Conservation (phyloP, 106 monocot genomes). For the Dioscorea alata region DNA sequence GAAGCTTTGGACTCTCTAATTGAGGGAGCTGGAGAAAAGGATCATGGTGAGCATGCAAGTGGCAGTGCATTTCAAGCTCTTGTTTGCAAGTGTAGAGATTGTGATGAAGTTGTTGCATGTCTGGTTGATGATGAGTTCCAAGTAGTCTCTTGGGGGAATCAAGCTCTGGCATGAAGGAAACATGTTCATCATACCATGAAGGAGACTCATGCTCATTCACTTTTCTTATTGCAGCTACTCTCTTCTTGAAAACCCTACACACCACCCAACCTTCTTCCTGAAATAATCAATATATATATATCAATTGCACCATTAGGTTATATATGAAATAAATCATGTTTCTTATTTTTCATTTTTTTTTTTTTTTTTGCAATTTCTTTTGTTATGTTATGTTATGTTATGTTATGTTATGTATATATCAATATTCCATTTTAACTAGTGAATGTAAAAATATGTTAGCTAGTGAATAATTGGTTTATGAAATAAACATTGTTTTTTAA, state of each 20-base stretch:
- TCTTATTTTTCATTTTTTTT: no score
- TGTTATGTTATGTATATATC: no score
- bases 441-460: no score
- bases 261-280: slow-evolving; percentile 83
- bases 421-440: no score
- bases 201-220: slow-evolving; percentile 25
- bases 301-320: no score
- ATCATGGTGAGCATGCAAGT: slow-evolving; percentile 19
- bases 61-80: slow-evolving; percentile 33
- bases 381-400: no score
- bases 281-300: neutral
- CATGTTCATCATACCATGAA: slow-evolving; percentile 38
- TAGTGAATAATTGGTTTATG: no score
- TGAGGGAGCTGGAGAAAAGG: slow-evolving; percentile 40
- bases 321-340: no score
- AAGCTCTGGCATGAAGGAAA: slow-evolving; percentile 36
- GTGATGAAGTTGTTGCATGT: slow-evolving; percentile 19
- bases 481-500: no score
- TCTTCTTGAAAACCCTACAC: slow-evolving; percentile 65
- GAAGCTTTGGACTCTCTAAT: slow-evolving; percentile 33
- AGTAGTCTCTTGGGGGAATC: slow-evolving; percentile 18
- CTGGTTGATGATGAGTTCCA: neutral
- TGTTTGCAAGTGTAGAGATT: slow-evolving; percentile 35
- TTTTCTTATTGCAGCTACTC: slow-evolving; percentile 23
- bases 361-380: no score